Percentiles rank a stretch among this genome's conserved stretches.
Conservation (phyloP, 805 yeast species). For the Wickerhamomyces mucosus region DNA sequence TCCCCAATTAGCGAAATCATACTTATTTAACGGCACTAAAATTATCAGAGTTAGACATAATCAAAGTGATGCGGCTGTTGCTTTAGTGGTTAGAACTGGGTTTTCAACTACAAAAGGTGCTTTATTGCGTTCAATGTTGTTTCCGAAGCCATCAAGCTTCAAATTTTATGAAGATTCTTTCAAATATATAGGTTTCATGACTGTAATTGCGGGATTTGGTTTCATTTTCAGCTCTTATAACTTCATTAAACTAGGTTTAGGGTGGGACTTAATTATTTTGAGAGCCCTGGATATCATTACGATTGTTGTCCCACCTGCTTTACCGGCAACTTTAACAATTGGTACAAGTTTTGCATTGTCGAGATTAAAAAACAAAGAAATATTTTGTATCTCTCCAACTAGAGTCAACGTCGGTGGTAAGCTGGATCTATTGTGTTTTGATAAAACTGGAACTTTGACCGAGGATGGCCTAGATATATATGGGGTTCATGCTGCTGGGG, state of each 20-base stretch:
- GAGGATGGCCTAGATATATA: conserved; percentile 93
- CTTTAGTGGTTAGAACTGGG: conserved; percentile 83
- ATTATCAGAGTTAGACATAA: conserved; percentile 74
- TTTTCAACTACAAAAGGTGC: conserved; percentile 95
- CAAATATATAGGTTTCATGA: conserved; percentile 93
- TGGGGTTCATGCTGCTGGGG: conserved; percentile 39
- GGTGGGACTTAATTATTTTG: conserved; percentile 58
- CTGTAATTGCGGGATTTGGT: conserved; percentile 74
- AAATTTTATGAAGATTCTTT: conserved; percentile 92
- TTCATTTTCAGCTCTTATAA: conserved; percentile 76
- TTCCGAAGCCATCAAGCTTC: conserved; percentile 91
- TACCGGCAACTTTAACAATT: conserved; percentile 94
- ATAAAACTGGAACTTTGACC: conserved; percentile 94
- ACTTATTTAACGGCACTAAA: conserved; percentile 82
- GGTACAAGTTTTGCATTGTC: conserved; percentile 90
- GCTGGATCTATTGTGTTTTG: conserved; percentile 83
- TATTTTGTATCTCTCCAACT: conserved; percentile 90
- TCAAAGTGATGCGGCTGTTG: conserved; percentile 49
- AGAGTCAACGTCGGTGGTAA: conserved; percentile 96
- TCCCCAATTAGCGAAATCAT: conserved; percentile 61
- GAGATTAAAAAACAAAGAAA: conserved; percentile 55
- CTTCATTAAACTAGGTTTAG: conserved; percentile 69
- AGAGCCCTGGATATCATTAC: conserved; percentile 92
- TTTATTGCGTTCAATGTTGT: conserved; percentile 86
- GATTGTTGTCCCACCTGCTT: conserved; percentile 96